phyloP scores from a whole-genome alignment of 2,329 filamentous ascomycete genomes.

The Lachnellula occidentalis region DNA sequence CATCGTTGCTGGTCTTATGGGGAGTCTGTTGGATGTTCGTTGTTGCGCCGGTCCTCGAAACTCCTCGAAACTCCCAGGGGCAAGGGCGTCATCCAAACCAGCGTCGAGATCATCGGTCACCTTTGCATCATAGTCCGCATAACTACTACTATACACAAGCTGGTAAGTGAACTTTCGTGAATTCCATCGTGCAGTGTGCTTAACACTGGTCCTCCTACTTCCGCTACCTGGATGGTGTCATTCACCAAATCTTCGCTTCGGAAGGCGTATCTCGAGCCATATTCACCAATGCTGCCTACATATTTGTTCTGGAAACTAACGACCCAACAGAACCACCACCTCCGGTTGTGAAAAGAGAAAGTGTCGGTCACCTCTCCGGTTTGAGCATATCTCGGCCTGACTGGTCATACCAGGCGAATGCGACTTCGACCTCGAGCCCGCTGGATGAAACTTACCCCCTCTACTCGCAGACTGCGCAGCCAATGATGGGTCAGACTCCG shows the following conservation, averaged over 20 bases:
- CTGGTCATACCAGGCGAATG: slow-evolving; percentile 1
- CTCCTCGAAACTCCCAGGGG: background rate
- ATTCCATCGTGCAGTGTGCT: too few relatives aligned
- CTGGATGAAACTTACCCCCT: slow-evolving; percentile 2
- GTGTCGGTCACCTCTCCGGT: slow-evolving; percentile 2
- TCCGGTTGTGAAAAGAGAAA: slow-evolving; percentile 10
- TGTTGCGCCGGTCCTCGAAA: slow-evolving; percentile 10
- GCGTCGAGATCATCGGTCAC: background rate
- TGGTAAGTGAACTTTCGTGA: background rate
- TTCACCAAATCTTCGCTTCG: background rate
- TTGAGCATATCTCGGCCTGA: slow-evolving; percentile 1
- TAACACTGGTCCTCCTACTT: too few relatives aligned
- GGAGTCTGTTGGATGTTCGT: slow-evolving; percentile 26
- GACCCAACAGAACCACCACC: slow-evolving; percentile 4
- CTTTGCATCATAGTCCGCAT: background rate
- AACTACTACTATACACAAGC: slow-evolving; percentile 1
- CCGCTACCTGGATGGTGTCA: background rate
- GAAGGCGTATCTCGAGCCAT: too few relatives aligned
- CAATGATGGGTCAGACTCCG: slow-evolving; percentile 5
- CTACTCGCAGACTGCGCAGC: slow-evolving; percentile 2
- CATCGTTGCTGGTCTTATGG: slow-evolving; percentile 24
- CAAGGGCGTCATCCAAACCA: background rate
- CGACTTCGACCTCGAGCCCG: slow-evolving; percentile 5
- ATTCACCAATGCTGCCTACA: background rate
- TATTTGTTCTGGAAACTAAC: background rate